Percentiles rank a stretch among this genome's conserved stretches.
Evolutionary conservation across 768 basidiomycete species (phyloP).

Genomic region (Lactifluus volemus): DNA sequence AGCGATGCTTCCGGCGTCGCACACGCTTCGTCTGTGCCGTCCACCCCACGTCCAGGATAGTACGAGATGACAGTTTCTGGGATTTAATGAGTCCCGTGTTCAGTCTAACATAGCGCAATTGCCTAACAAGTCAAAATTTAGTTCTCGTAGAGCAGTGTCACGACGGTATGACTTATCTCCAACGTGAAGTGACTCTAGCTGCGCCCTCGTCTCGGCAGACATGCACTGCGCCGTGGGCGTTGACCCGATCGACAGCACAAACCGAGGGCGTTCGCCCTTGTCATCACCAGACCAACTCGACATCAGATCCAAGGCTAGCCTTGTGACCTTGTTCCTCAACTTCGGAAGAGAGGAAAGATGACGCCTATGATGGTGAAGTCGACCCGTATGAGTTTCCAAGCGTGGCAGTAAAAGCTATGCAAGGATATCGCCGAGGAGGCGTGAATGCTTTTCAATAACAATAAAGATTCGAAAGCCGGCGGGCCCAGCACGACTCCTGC

Average conservation of each 20-base stretch:
- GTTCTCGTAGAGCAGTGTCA: not conserved
- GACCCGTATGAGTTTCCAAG: conserved; percentile 70
- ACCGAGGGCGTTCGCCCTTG: conserved; percentile 35
- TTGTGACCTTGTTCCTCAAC: conserved; percentile 59
- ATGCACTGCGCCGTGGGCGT: conserved; percentile 83
- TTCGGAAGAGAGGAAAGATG: conserved; percentile 48
- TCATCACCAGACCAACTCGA: conserved; percentile 27
- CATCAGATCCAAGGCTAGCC: conserved; percentile 42
- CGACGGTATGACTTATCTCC: conserved; percentile 38
- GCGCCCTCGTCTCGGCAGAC: conserved; percentile 38
- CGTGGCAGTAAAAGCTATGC: conserved; percentile 82
- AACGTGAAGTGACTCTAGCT: conserved; percentile 39
- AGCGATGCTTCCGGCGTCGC: conserved; percentile 79
- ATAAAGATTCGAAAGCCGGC: conserved; percentile 44
- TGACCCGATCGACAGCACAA: conserved; percentile 75
- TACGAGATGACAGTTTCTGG: conserved; percentile 62
- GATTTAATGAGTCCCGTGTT: conserved; percentile 58
- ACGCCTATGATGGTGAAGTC: conserved; percentile 54
- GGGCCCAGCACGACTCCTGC: conserved; percentile 57
- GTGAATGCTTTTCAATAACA: conserved; percentile 49
- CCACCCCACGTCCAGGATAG: conserved; percentile 58
- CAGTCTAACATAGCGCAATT: conserved; percentile 79
- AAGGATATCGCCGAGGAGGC: conserved; percentile 48
- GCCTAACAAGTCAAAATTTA: conserved; percentile 30
- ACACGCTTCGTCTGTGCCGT: conserved; percentile 66